phyloP scores from a whole-genome alignment of 2,329 filamentous ascomycete species.

The Myriosclerotinia scirpicola region DNA sequence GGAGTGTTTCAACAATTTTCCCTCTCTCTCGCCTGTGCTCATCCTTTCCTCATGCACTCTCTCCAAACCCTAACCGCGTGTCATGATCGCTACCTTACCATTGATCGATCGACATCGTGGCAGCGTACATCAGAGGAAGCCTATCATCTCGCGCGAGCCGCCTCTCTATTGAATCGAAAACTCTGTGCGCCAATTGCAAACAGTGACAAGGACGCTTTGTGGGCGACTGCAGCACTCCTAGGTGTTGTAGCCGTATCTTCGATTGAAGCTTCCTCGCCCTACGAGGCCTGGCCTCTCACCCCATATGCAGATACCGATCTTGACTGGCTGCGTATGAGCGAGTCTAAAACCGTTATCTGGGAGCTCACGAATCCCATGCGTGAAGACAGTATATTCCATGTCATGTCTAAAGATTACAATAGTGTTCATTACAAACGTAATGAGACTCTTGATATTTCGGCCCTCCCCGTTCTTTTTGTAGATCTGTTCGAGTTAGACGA shows the following conservation, averaged over 20 bases:
- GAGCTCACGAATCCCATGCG: conserved; percentile 29
- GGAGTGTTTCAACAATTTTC: conserved; percentile 43
- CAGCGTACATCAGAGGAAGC: too few species aligned
- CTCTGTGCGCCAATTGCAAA: conserved; percentile 43
- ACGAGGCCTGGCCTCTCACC: conserved; percentile 58
- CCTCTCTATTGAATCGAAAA: conserved; percentile 49
- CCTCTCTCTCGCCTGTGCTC: conserved; percentile 27
- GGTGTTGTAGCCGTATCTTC: conserved; percentile 48
- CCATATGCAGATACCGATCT: conserved; percentile 47
- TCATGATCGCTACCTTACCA: conserved; percentile 51
- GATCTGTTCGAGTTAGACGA: conserved; percentile 28
- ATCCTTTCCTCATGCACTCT: conserved; percentile 47
- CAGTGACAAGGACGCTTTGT: conserved; percentile 49
- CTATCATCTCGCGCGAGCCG: conserved; percentile 51
- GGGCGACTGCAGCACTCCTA: conserved; percentile 50
- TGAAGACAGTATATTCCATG: conserved; percentile 6
- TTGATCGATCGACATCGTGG: conserved; percentile 32
- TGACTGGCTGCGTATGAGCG: conserved; percentile 57
- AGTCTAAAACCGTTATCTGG: conserved; percentile 57
- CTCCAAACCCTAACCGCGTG: conserved; percentile 54
- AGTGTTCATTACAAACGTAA: not conserved
- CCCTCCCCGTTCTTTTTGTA: conserved; percentile 21
- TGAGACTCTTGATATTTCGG: not conserved
- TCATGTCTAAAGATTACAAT: not conserved
- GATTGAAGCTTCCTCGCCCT: conserved; percentile 45